Conservation (phyloP, 1,284 basidiomycete genomes). For the Malassezia furfur region DNA sequence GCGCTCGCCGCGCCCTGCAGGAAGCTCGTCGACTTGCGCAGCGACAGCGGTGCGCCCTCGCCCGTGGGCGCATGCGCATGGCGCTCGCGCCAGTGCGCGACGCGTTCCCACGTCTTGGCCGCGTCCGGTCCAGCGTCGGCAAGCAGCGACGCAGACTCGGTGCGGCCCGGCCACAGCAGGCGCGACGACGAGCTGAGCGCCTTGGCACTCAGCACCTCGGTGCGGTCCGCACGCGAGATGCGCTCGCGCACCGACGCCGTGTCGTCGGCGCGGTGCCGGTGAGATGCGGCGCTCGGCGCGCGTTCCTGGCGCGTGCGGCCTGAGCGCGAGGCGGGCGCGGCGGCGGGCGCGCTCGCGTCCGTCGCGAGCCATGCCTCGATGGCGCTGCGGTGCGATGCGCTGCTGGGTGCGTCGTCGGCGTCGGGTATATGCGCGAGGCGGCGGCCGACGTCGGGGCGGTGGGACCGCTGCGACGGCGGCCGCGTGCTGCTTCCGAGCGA, state of each 20-base stretch:
- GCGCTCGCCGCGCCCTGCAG: neutral
- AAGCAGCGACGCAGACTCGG: neutral
- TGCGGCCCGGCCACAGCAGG: neutral
- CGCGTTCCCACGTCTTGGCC: slow-evolving; percentile 9
- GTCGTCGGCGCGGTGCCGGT: neutral
- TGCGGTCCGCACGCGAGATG: neutral
- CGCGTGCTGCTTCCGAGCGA: slow-evolving; percentile 10
- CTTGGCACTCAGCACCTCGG: slow-evolving; percentile 4
- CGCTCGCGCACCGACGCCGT: slow-evolving; percentile 3
- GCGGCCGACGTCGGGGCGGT: neutral
- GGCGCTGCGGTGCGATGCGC: neutral
- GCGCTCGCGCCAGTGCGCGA: slow-evolving; percentile 15
- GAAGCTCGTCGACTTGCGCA: neutral
- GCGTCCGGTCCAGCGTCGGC: neutral
- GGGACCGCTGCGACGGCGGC: neutral
- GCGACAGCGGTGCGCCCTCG: neutral
- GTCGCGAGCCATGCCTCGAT: neutral
- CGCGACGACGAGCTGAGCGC: slow-evolving; percentile 13
- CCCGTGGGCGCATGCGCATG: neutral
- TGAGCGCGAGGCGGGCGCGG: neutral
- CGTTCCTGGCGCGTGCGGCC: neutral
- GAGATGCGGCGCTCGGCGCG: neutral
- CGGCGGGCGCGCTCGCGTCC: neutral
- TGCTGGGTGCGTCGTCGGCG: neutral
- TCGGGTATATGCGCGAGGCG: neutral